Percentiles rank a stretch among this genome's conserved stretches.
phyloP scores from a whole-genome alignment of 345 rosid genomes.

The Linum lewisii region DNA sequence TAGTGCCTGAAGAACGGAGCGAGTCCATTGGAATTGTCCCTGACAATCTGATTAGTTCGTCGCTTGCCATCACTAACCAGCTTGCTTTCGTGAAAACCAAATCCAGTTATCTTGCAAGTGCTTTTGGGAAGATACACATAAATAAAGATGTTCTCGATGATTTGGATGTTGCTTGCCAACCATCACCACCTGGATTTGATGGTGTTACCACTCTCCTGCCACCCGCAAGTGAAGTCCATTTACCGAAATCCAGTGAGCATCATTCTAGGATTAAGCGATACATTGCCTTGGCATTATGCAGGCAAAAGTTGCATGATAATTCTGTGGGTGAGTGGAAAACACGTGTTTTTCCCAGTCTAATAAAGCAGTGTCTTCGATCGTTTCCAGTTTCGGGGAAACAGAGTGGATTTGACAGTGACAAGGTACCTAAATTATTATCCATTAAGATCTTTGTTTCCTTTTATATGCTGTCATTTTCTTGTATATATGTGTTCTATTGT shows the following conservation, averaged over 20 bases:
- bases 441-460: neutral
- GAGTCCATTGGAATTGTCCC: slow-evolving; percentile 17
- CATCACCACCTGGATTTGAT: slow-evolving; percentile 62
- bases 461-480: neutral
- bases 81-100: slow-evolving; percentile 26
- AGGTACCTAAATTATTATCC: slow-evolving; percentile 14
- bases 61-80: slow-evolving; percentile 12
- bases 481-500: neutral
- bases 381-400: slow-evolving; percentile 20
- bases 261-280: slow-evolving; percentile 42
- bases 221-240: slow-evolving; percentile 28
- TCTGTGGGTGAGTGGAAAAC: slow-evolving; percentile 57
- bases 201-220: slow-evolving; percentile 22
- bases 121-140: slow-evolving; percentile 33
- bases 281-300: slow-evolving; percentile 57
- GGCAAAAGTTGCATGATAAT: slow-evolving; percentile 71
- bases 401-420: slow-evolving; percentile 11
- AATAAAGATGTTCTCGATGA: slow-evolving; percentile 26
- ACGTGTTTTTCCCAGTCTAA: slow-evolving; percentile 28
- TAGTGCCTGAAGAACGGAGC: slow-evolving; percentile 17
- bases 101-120: slow-evolving; percentile 29
- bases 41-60: slow-evolving; percentile 23
- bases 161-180: slow-evolving; percentile 34
- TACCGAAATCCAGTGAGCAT: slow-evolving; percentile 28
- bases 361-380: slow-evolving; percentile 33